Conservation (phyloP, 768 basidiomycete species). For the Agrocybe praecox region DNA sequence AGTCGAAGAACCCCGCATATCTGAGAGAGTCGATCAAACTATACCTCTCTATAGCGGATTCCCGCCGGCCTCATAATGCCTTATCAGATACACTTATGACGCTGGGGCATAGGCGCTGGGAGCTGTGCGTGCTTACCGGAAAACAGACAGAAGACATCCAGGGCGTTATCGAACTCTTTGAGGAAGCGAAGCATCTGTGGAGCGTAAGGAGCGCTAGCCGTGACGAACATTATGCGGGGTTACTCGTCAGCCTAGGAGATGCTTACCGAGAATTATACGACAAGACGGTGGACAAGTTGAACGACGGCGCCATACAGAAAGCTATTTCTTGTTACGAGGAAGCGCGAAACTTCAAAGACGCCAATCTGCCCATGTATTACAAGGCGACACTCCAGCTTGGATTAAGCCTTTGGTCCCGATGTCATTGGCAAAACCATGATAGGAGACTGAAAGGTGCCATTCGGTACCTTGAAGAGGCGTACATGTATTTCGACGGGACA, state of each 20-base stretch:
- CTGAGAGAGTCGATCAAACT: neutral
- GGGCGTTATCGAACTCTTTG: neutral
- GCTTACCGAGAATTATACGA: neutral
- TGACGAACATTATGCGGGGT: neutral
- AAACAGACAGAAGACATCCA: neutral
- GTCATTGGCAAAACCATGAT: neutral
- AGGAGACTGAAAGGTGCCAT: neutral
- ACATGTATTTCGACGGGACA: neutral
- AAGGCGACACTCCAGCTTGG: neutral
- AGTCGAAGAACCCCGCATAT: neutral
- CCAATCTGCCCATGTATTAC: neutral
- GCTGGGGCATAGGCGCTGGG: neutral
- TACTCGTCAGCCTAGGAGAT: neutral
- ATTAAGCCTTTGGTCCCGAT: neutral
- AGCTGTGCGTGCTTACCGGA: neutral
- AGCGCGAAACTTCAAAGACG: neutral
- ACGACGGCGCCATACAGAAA: neutral
- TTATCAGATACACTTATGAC: neutral
- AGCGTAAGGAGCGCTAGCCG: neutral
- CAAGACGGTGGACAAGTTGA: neutral
- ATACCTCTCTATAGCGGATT: neutral
- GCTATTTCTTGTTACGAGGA: neutral
- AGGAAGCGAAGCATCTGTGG: neutral
- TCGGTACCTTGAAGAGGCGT: neutral
- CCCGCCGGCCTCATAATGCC: neutral